A percentile compares a stretch with the other conserved stretches of the same genome.
These are phyloP conservation scores for Fusarium bactridioides DNA, from an alignment of 2,329 filamentous ascomycete genomes.

Conservation along the genomic window DNA sequence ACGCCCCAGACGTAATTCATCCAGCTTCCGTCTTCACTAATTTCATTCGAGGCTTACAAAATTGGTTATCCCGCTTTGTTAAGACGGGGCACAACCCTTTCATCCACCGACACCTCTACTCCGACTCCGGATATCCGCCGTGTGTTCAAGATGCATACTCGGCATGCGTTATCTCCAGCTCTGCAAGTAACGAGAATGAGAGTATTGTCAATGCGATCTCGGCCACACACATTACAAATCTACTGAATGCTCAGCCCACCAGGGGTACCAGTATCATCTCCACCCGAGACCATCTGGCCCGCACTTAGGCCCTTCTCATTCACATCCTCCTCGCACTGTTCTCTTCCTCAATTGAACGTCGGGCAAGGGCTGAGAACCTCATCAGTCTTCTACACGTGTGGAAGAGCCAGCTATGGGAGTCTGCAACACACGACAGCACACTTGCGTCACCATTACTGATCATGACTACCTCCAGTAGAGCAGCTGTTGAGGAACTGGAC, in stretches of 20 bases:
- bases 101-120: neutral
- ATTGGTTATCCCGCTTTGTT: neutral
- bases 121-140: neutral
- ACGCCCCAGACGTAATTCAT: neutral
- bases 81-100: neutral
- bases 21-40: neutral
- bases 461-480: rapidly evolving
- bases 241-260: rapidly evolving
- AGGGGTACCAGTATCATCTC: rapidly evolving
- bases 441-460: neutral
- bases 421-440: neutral
- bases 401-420: neutral
- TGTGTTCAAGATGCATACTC: neutral
- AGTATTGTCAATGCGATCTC: neutral
- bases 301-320: neutral
- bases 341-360: neutral
- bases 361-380: neutral
- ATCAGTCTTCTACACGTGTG: neutral
- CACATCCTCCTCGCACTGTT: neutral
- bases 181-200: neutral
- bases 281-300: neutral
- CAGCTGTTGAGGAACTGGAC: rapidly evolving
- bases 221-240: neutral
- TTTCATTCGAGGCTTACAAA: neutral
- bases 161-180: rapidly evolving